Evolutionary conservation across 1,284 basidiomycete genomes (phyloP).

Genomic region (Anthracocystis walkeri): DNA sequence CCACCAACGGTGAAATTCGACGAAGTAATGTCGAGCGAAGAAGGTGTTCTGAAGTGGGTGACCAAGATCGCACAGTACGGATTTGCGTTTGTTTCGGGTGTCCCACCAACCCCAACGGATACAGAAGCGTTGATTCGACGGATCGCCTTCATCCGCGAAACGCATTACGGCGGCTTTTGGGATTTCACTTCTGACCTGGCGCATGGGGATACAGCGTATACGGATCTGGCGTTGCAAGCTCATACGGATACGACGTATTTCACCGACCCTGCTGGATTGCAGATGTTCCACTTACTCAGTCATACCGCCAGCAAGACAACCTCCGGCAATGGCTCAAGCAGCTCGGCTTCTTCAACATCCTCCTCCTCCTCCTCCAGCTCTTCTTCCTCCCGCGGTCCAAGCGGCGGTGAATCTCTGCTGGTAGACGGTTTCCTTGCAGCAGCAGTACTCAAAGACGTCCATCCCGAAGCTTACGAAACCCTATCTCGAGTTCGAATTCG

Average conservation of each 20-base stretch:
- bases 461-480: conserved; percentile 80
- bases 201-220: conserved; percentile 85
- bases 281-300: conserved; percentile 92
- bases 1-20: conserved; percentile 83
- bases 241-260: conserved; percentile 95
- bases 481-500: conserved; percentile 80
- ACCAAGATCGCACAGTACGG: conserved; percentile 81
- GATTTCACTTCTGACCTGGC: conserved; percentile 93
- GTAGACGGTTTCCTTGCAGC: conserved; percentile 96
- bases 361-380: conserved; percentile 11
- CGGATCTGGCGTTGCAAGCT: conserved; percentile 84
- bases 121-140: conserved; percentile 83
- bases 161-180: conserved; percentile 94
- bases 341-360: conserved; percentile 10
- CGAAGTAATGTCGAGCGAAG: conserved; percentile 80
- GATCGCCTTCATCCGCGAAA: conserved; percentile 90
- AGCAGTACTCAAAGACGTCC: conserved; percentile 78
- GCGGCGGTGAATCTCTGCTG: conserved; percentile 87
- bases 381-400: conserved; percentile 72
- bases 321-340: not conserved
- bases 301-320: conserved; percentile 44
- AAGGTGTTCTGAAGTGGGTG: conserved; percentile 83
- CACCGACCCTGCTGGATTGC: conserved; percentile 80
- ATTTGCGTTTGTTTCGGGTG: conserved; percentile 86
- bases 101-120: conserved; percentile 83